These are phyloP conservation scores for Dactylellina haptotyla DNA, from an alignment of 2,329 filamentous ascomycete genomes.

Conservation along the genomic window DNA sequence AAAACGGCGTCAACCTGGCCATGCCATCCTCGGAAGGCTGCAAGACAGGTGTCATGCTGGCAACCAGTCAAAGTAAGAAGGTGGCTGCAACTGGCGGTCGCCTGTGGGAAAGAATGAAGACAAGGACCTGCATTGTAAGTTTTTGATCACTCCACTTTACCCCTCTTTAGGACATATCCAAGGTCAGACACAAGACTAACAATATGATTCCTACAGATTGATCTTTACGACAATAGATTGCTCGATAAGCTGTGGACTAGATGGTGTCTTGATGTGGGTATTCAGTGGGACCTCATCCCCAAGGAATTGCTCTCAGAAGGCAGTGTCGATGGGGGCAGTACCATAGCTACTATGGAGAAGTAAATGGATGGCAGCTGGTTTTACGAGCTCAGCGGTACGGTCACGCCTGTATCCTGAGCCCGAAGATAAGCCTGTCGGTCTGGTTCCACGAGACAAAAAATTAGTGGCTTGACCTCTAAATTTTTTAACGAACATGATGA, in stretches of 20 bases:
- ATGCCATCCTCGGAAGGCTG: conserved; percentile 35
- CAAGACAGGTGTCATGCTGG: conserved; percentile 43
- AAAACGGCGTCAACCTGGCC: conserved; percentile 9
- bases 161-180: not conserved
- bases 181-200: conserved; percentile 11
- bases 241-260: conserved; percentile 40
- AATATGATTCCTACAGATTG: conserved; percentile 21
- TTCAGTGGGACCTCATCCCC: conserved; percentile 20
- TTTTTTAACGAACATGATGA: too few species aligned
- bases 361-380: conserved; percentile 39
- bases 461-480: too few species aligned
- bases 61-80: conserved; percentile 26
- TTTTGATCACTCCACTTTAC: not conserved
- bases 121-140: conserved; percentile 37
- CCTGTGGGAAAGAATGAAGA: conserved; percentile 44
- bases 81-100: conserved; percentile 28
- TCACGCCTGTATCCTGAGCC: not conserved
- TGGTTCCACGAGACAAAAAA: conserved; percentile 8
- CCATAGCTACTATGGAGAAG: conserved; percentile 17
- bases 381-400: not conserved
- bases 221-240: conserved; percentile 28
- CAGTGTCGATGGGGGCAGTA: conserved; percentile 20
- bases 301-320: conserved; percentile 15
- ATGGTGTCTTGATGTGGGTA: conserved; percentile 35
- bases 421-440: not conserved